Conservation (phyloP, 2,329 filamentous ascomycete genomes). For the Gremmenia infestans region DNA sequence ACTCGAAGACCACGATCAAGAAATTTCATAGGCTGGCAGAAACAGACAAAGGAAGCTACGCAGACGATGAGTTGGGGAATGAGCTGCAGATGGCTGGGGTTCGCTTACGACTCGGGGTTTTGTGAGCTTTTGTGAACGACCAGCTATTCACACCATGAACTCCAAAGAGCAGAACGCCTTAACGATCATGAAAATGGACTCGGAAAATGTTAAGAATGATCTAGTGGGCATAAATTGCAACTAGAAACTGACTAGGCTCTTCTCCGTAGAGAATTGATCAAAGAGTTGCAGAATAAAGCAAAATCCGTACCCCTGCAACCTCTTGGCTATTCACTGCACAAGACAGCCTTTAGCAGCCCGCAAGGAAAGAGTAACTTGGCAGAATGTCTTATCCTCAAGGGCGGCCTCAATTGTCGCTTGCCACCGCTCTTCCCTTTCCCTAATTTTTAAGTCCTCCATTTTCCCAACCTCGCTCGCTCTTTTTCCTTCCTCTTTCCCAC, state of each 20-base stretch:
- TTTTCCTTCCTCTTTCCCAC: neutral
- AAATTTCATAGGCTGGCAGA: neutral
- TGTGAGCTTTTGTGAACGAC: slow-evolving; percentile 9
- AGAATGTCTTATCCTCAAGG: neutral
- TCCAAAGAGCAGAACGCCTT: neutral
- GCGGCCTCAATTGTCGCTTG: neutral
- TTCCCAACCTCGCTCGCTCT: neutral
- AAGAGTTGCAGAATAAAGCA: neutral
- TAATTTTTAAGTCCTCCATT: neutral
- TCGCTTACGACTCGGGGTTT: slow-evolving; percentile 4
- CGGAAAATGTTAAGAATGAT: neutral
- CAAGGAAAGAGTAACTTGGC: neutral
- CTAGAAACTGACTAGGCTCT: neutral
- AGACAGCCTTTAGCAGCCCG: neutral
- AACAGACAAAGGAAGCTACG: neutral
- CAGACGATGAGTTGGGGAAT: neutral
- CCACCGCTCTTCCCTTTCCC: neutral
- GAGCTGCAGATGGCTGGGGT: neutral
- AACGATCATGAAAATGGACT: neutral
- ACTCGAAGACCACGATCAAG: neutral
- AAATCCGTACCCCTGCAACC: neutral
- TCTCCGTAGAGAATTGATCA: neutral
- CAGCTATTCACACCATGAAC: neutral
- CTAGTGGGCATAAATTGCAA: neutral
- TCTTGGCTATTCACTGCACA: neutral